These are phyloP conservation scores for Russula lepida DNA, from an alignment of 768 basidiomycete species.

Conservation along the genomic window DNA sequence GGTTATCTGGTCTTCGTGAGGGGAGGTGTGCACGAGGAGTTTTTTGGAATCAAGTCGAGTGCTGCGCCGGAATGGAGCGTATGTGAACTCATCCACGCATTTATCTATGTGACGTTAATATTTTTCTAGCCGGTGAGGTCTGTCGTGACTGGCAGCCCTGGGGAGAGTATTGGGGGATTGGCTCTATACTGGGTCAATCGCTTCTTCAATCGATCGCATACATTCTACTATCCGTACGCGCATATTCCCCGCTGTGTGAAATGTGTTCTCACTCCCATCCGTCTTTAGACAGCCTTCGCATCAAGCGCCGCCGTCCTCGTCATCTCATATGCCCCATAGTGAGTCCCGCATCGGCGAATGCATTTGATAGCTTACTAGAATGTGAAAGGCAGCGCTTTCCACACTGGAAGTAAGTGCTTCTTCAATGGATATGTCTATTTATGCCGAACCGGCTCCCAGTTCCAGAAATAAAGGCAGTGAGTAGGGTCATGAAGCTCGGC, in stretches of 20 bases:
- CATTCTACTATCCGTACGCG: conserved; percentile 51
- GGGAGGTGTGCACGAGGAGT: conserved; percentile 61
- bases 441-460: conserved; percentile 32
- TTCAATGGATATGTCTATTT: background rate
- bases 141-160: conserved; percentile 63
- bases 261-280: background rate
- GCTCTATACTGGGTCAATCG: conserved; percentile 50
- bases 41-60: conserved; percentile 64
- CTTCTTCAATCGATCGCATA: conserved; percentile 59
- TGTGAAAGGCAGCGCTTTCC: conserved; percentile 47
- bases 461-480: conserved; percentile 71
- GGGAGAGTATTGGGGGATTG: conserved; percentile 50
- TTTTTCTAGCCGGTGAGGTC: conserved; percentile 48
- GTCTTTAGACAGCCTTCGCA: conserved; percentile 47
- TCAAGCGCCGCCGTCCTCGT: conserved; percentile 58
- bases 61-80: conserved; percentile 58
- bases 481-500: conserved; percentile 19
- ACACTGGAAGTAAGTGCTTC: conserved; percentile 61
- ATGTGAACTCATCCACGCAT: conserved; percentile 23
- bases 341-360: conserved; percentile 24
- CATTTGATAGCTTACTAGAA: background rate
- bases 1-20: conserved; percentile 63
- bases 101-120: conserved; percentile 2
- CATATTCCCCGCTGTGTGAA: background rate
- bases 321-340: conserved; percentile 63